Conservation (phyloP, 2,329 filamentous ascomycete species). For the Diaporthe humulicola region DNA sequence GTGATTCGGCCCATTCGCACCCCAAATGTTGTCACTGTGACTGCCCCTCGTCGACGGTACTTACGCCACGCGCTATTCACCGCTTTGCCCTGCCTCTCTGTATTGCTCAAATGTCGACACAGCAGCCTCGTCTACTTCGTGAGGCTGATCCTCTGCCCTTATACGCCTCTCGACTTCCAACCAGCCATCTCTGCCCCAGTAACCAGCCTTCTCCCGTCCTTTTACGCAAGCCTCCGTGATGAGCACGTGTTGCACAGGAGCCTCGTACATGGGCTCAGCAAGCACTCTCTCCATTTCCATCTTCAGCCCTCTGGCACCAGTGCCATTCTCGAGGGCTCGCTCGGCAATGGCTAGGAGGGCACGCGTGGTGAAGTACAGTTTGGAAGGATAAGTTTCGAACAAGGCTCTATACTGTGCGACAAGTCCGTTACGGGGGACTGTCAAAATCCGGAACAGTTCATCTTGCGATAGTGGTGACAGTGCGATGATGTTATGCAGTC, state of each 20-base stretch:
- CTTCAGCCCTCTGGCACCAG: constrained; percentile 83
- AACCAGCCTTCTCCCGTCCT: constrained; percentile 70
- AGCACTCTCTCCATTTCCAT: constrained; percentile 86
- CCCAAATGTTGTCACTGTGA: neutral
- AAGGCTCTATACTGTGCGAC: constrained; percentile 90
- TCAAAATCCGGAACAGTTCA: constrained; percentile 87
- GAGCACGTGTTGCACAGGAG: constrained; percentile 81
- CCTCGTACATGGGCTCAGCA: constrained; percentile 85
- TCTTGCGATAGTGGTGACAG: constrained; percentile 78
- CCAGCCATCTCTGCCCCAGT: constrained; percentile 78
- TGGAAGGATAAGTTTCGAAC: constrained; percentile 84
- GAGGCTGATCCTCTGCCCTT: constrained; percentile 70
- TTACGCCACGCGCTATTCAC: constrained; percentile 42
- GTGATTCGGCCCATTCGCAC: neutral
- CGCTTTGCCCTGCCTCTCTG: constrained; percentile 51
- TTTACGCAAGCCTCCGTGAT: constrained; percentile 78
- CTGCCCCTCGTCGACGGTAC: neutral
- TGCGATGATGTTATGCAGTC: constrained; percentile 90
- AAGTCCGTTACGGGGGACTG: constrained; percentile 90
- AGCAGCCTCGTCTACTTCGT: constrained; percentile 22
- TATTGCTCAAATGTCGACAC: constrained; percentile 46
- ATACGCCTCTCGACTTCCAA: constrained; percentile 78
- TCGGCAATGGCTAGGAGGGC: constrained; percentile 86
- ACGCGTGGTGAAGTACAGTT: constrained; percentile 84
- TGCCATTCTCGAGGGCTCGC: constrained; percentile 70